Evolutionary conservation across 2,329 filamentous ascomycete genomes (phyloP), one percentile per base, ranked within the genome.

Genomic region (Pseudogymnoascus sp.): DNA sequence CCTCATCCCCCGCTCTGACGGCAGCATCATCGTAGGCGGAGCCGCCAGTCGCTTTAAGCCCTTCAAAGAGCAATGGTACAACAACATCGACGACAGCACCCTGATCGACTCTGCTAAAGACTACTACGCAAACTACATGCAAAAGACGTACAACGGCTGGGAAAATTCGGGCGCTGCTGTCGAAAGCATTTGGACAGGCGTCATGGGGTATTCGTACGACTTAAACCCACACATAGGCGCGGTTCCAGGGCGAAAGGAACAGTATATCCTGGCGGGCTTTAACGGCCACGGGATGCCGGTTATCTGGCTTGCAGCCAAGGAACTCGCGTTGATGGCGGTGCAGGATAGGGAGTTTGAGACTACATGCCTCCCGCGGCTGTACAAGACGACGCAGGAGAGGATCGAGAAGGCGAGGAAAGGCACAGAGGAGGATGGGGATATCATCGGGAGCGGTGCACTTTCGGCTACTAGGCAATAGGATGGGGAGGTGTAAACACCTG

Each of bases 211-310:
- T 56, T 78, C 75, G 0, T 71, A 72, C 0, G 79, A 82, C 64
- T 71, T 69, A 0, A 65, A 76, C 14, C 79, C 81, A 0, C 75
- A 77, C n/a, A 69, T 83, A 1, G 80, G 80, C 0, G 65, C 67
- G 0, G 71, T 83, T 0, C 80, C 80, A 0, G 75, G 70, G 0
- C 74, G 72, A 56, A 62, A 71, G 2, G 74, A 73, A 5, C 75
- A 79, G 65, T 79, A 75, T 56, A 72, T 83, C n/a, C 69, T 79
- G 22, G 79, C 77, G 0, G 81, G 81, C 0, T 83, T 82, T 64
- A 78, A 76, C 31, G 81, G 81, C 0, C 79, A 82, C 62, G 81
- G 81, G 0, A 83, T 83, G 80, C 75, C 78, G 0, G 68, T 78
- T 24, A 75, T 81, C 16, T 77, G 77, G 19, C 70, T 79, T 0